These are phyloP conservation scores for Epichloe glyceriae DNA, from an alignment of 2,329 filamentous ascomycete species.

Conservation along the genomic window DNA sequence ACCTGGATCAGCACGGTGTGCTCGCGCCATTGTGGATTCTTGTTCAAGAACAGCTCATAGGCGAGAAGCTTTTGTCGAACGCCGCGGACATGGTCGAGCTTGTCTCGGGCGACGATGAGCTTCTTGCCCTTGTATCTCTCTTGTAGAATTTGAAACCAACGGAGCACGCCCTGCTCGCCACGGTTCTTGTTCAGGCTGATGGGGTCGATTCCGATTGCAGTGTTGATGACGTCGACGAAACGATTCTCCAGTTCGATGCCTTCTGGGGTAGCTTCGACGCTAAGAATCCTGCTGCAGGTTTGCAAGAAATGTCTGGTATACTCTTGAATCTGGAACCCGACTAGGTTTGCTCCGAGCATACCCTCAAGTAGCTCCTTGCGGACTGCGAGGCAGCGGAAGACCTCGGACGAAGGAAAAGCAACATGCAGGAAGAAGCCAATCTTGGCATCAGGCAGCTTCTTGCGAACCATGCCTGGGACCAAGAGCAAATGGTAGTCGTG, in stretches of 20 bases:
- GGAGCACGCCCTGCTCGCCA: conserved; percentile 56
- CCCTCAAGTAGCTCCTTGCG: conserved; percentile 81
- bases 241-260: conserved; percentile 85
- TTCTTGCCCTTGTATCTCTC: conserved; percentile 80
- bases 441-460: conserved; percentile 82
- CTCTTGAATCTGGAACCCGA: conserved; percentile 88
- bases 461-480: conserved; percentile 77
- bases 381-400: conserved; percentile 82
- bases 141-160: conserved; percentile 68
- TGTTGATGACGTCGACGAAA: conserved; percentile 76
- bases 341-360: conserved; percentile 81
- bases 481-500: conserved; percentile 91
- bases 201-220: conserved; percentile 86
- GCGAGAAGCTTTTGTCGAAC: conserved; percentile 87
- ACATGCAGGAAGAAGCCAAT: conserved; percentile 95
- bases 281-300: conserved; percentile 82
- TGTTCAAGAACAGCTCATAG: conserved; percentile 87
- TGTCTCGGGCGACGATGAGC: conserved; percentile 85
- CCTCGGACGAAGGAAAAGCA: conserved; percentile 89
- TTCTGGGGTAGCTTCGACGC: conserved; percentile 78
- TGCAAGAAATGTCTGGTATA: conserved; percentile 91
- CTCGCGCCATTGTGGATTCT: conserved; percentile 80
- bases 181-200: conserved; percentile 59
- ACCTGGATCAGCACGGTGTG: conserved; percentile 89
- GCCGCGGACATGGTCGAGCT: conserved; percentile 83